phyloP scores from a whole-genome alignment of 2,329 filamentous ascomycete species.

The Fonsecaea multimorphosa region DNA sequence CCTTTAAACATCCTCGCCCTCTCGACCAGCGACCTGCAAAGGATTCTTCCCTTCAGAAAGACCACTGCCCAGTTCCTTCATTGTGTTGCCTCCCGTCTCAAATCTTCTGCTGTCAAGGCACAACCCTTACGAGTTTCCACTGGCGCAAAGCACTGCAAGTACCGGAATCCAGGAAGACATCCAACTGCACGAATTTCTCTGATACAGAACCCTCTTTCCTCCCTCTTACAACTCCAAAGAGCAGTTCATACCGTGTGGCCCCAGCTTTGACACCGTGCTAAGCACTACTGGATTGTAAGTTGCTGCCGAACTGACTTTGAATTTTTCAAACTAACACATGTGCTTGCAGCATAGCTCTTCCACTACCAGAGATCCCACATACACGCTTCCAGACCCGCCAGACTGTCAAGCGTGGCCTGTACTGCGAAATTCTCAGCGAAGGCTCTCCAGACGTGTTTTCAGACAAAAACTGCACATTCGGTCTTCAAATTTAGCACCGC shows the following conservation, averaged over 20 bases:
- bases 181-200: neutral
- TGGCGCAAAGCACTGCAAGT: neutral
- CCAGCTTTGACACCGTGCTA: neutral
- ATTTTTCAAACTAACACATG: neutral
- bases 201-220: neutral
- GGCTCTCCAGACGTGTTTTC: neutral
- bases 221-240: constrained; percentile 9
- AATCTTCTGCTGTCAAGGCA: neutral
- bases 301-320: neutral
- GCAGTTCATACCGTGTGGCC: neutral
- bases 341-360: neutral
- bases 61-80: neutral
- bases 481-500: neutral
- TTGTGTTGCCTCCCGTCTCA: neutral
- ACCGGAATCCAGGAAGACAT: neutral
- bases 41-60: neutral
- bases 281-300: neutral
- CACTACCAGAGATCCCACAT: neutral
- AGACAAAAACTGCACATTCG: neutral
- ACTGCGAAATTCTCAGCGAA: neutral
- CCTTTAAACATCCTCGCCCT: constrained; percentile 3
- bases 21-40: constrained; percentile 1
- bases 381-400: neutral
- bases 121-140: neutral
- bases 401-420: neutral